Percentiles rank a stretch among this genome's conserved stretches.
phyloP scores from a whole-genome alignment of 1,284 basidiomycete genomes.

The Veloporphyrellus conicus region DNA sequence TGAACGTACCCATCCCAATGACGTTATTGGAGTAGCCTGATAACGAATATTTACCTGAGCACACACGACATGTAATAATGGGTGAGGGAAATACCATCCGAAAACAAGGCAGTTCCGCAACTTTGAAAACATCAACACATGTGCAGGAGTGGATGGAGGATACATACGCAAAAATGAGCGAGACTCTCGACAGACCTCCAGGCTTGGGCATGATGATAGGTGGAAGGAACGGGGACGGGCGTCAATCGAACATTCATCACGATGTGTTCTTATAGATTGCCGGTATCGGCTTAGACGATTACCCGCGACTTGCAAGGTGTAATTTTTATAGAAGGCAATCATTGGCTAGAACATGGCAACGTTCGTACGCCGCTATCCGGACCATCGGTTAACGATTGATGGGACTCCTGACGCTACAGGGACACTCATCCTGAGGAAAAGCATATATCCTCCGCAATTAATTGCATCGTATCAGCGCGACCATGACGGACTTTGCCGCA shows the following conservation, averaged over 20 bases:
- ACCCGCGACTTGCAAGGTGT: not conserved
- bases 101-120: conserved; percentile 82
- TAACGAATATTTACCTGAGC: conserved; percentile 2
- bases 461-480: not conserved
- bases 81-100: conserved; percentile 57
- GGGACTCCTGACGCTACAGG: not conserved
- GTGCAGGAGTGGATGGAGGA: not conserved
- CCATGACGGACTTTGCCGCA: not conserved
- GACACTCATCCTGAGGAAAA: not conserved
- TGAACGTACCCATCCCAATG: conserved; percentile 64
- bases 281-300: too few relatives aligned
- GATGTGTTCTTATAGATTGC: conserved; percentile 17
- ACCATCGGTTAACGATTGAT: not conserved
- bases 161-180: conserved; percentile 74
- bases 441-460: not conserved
- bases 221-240: not conserved
- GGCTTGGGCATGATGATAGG: conserved; percentile 19
- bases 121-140: conserved; percentile 23
- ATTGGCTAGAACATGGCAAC: conserved; percentile 23
- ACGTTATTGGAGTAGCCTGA: conserved; percentile 79
- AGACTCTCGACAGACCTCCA: conserved; percentile 48
- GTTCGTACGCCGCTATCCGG: conserved; percentile 19
- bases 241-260: not conserved
- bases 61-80: not conserved
- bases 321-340: not conserved